A percentile compares a stretch with the other conserved stretches of the same genome.
These are phyloP conservation scores for Rhipidocladum racemiflorum DNA, from an alignment of 176 grass and related monocot species.

Conservation along the genomic window DNA sequence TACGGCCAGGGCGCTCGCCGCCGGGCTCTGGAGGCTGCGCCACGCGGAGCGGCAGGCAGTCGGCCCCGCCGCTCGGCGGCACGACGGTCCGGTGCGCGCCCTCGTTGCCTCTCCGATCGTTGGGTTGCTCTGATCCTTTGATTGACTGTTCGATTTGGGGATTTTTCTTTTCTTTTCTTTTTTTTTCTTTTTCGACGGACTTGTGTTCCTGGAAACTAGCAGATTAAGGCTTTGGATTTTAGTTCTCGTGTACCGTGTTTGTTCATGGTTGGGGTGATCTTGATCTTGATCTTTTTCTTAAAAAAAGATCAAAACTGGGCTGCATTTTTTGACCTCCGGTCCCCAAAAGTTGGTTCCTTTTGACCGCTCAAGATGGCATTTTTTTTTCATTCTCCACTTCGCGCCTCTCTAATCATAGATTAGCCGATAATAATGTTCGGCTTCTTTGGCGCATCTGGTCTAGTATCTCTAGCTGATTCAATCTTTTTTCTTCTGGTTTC, in stretches of 20 bases:
- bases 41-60: slow-evolving; percentile 15
- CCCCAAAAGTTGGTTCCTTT: background rate
- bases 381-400: background rate
- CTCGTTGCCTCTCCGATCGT: background rate
- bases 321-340: background rate
- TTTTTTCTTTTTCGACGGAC: background rate
- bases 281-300: background rate
- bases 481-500: too few relatives aligned
- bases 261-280: background rate
- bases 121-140: background rate
- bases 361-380: background rate
- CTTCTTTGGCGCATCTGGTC: background rate
- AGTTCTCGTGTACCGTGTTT: background rate
- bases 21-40: slow-evolving; percentile 47
- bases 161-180: background rate
- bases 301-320: background rate
- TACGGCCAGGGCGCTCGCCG: slow-evolving; percentile 51
- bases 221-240: background rate
- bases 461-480: background rate
- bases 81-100: background rate
- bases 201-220: background rate
- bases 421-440: background rate
- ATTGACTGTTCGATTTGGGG: background rate
- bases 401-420: background rate
- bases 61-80: background rate